A percentile compares a stretch with the other conserved stretches of the same genome.
Conservation (phyloP, 208 protist genomes). For the Acanthamoeba healyi region DNA sequence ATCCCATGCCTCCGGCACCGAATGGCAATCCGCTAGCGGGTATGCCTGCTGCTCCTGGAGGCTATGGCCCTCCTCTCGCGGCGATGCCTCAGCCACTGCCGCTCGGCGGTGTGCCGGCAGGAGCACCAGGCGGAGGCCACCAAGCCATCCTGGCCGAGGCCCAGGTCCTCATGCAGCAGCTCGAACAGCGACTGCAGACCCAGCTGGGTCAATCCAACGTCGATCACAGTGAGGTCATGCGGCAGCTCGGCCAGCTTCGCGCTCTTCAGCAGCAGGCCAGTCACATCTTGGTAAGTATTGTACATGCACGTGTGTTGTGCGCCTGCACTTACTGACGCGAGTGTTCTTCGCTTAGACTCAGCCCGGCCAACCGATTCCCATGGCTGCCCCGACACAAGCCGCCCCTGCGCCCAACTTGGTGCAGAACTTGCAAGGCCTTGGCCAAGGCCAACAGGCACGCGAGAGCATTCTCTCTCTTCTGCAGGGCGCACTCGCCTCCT, state of each 20-base stretch:
- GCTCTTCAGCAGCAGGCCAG: conserved; percentile 60
- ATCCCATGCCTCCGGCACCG: neutral
- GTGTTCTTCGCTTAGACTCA: neutral
- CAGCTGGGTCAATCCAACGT: conserved; percentile 3
- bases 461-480: conserved; percentile 36
- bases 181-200: conserved; percentile 20
- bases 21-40: neutral
- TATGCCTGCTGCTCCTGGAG: neutral
- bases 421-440: neutral
- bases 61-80: neutral
- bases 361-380: neutral
- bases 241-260: conserved; percentile 41
- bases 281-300: neutral
- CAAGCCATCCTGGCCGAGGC: conserved; percentile 21
- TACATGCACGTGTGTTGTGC: neutral
- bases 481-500: conserved; percentile 14
- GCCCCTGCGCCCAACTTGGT: neutral
- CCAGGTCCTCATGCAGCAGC: conserved; percentile 34
- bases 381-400: neutral
- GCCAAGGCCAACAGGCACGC: neutral
- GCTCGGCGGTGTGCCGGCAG: neutral
- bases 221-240: conserved; percentile 16
- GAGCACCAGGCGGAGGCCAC: neutral
- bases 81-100: neutral
- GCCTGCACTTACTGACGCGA: neutral